phyloP scores from a whole-genome alignment of 306 rosid species.

The Citrullus mucosospermus region DNA sequence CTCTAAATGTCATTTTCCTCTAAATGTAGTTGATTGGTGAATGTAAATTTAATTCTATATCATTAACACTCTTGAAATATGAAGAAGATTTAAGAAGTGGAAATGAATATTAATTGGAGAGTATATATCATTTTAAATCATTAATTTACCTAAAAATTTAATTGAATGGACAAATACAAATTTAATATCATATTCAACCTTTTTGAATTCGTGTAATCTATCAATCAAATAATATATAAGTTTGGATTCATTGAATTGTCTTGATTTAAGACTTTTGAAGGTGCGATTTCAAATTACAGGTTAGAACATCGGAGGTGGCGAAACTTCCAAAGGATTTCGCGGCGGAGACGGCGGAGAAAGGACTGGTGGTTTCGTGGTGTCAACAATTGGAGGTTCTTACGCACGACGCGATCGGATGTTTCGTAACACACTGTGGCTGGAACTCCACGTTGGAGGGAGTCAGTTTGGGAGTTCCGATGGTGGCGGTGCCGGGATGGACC shows the following conservation, averaged over 20 bases:
- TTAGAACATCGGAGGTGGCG: conserved; percentile 1
- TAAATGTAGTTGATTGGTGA: too few relatives aligned
- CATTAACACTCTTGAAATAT: too few relatives aligned
- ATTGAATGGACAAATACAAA: too few relatives aligned
- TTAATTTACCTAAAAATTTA: too few relatives aligned
- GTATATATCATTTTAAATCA: too few relatives aligned
- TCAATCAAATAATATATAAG: background rate
- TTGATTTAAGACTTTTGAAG: background rate
- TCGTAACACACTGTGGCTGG: conserved; percentile 5
- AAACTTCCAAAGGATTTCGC: conserved; percentile 13
- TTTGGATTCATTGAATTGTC: background rate
- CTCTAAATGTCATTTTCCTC: too few relatives aligned
- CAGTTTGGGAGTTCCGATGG: background rate
- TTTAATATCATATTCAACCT: too few relatives aligned
- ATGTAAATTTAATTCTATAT: too few relatives aligned
- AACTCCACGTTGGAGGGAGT: background rate
- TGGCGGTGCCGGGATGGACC: background rate
- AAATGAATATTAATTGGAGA: too few relatives aligned
- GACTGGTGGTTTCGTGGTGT: conserved; percentile 11
- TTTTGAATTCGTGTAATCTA: background rate
- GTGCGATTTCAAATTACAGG: background rate
- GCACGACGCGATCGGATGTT: background rate
- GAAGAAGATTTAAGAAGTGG: too few relatives aligned
- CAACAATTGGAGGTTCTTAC: background rate
- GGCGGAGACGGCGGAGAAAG: background rate